Evolutionary conservation across 768 basidiomycete species (phyloP).

Genomic region (Pleurotus tuber-regium): DNA sequence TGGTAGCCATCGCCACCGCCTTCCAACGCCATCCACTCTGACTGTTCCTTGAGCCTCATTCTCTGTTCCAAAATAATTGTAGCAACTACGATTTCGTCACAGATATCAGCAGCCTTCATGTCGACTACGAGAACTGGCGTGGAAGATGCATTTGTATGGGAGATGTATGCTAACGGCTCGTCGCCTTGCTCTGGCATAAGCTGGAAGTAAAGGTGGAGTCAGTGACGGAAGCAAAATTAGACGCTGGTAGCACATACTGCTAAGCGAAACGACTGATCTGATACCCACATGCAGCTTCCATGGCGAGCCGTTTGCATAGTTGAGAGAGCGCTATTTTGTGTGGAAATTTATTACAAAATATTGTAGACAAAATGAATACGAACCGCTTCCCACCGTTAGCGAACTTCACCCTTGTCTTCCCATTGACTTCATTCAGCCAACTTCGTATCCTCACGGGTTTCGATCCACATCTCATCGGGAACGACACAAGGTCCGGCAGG

Average conservation of each 20-base stretch:
- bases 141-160: neutral
- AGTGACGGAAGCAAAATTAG: neutral
- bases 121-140: constrained; percentile 1
- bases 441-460: constrained; percentile 8
- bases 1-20: constrained; percentile 4
- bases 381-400: neutral
- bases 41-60: constrained; percentile 6
- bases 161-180: constrained; percentile 3
- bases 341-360: too few relatives aligned
- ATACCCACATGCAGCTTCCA: constrained; percentile 5
- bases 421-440: constrained; percentile 1
- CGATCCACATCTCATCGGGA: constrained; percentile 3
- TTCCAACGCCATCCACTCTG: constrained; percentile 10
- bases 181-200: neutral
- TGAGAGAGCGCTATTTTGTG: constrained; percentile 1
- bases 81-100: constrained; percentile 5
- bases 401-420: constrained; percentile 6
- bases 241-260: neutral
- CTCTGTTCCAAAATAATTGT: constrained; percentile 9
- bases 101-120: neutral
- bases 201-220: neutral
- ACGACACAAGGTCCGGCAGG: constrained; percentile 7
- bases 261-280: constrained; percentile 3
- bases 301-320: neutral
- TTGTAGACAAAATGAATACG: neutral